phyloP scores from a whole-genome alignment of 1,139 yeast species.

The Protomyces pachydermus region DNA sequence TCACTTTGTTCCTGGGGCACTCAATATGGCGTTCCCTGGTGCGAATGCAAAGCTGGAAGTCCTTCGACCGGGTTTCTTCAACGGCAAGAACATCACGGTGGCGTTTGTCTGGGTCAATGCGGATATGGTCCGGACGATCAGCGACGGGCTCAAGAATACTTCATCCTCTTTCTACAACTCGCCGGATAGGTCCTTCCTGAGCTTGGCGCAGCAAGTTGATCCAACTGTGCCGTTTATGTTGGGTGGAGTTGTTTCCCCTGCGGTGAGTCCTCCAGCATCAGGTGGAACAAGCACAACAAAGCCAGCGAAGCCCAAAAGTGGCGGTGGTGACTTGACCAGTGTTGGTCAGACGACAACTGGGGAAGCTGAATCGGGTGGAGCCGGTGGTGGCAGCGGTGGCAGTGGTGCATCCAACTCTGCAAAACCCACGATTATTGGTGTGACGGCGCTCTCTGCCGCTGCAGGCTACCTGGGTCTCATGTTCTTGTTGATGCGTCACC shows the following conservation, averaged over 20 bases:
- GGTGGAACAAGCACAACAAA: not conserved
- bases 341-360: not conserved
- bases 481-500: constrained; percentile 38
- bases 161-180: not conserved
- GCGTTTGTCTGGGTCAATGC: not conserved
- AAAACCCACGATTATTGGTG: constrained; percentile 41
- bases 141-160: not conserved
- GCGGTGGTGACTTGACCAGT: not conserved
- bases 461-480: constrained; percentile 40
- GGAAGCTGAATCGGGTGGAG: not conserved
- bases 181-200: not conserved
- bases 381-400: not conserved
- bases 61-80: not conserved
- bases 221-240: not conserved
- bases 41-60: not conserved
- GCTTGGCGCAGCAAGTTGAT: not conserved
- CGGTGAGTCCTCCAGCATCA: too few relatives aligned
- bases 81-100: not conserved
- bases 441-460: constrained; percentile 42
- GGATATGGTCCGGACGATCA: not conserved
- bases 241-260: not conserved
- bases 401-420: constrained; percentile 28
- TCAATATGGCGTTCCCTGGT: not conserved
- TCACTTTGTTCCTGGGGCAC: not conserved
- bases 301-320: not conserved